A percentile compares a stretch with the other conserved stretches of the same genome.
Conservation (phyloP, 345 rosid species). For the Eucalyptus polybractea region DNA sequence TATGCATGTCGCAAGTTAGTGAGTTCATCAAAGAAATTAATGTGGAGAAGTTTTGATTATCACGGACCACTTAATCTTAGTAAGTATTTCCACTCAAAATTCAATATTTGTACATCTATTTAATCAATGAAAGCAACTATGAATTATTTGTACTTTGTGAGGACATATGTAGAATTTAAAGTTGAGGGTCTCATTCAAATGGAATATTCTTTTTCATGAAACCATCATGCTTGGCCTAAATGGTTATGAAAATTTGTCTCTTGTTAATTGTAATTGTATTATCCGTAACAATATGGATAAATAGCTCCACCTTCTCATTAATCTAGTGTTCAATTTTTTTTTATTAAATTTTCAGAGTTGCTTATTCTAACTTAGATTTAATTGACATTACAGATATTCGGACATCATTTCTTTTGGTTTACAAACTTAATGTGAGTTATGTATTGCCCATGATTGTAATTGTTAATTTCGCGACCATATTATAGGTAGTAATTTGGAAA, state of each 20-base stretch:
- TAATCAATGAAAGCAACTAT: background rate
- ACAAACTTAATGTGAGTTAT: background rate
- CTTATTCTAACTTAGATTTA: background rate
- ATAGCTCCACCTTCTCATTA: background rate
- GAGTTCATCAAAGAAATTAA: background rate
- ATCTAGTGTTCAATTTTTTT: background rate
- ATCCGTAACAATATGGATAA: background rate
- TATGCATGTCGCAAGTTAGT: fast-evolving
- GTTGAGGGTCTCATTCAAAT: background rate
- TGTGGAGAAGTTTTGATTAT: background rate
- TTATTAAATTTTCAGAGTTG: fast-evolving
- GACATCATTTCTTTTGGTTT: background rate
- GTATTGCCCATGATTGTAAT: background rate
- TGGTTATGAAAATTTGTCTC: background rate
- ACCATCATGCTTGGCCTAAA: background rate
- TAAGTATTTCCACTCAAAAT: background rate
- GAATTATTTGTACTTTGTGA: background rate
- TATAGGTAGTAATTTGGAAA: background rate
- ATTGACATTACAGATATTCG: fast-evolving
- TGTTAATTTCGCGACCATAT: background rate
- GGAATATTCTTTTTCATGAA: background rate
- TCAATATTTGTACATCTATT: background rate
- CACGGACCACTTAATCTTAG: background rate
- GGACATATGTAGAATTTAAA: background rate
- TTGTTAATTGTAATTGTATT: background rate